Base-by-base conservation (phyloP, 192 early-diverging fungal species). In the Rhizoclosmatium sp. region DNA sequence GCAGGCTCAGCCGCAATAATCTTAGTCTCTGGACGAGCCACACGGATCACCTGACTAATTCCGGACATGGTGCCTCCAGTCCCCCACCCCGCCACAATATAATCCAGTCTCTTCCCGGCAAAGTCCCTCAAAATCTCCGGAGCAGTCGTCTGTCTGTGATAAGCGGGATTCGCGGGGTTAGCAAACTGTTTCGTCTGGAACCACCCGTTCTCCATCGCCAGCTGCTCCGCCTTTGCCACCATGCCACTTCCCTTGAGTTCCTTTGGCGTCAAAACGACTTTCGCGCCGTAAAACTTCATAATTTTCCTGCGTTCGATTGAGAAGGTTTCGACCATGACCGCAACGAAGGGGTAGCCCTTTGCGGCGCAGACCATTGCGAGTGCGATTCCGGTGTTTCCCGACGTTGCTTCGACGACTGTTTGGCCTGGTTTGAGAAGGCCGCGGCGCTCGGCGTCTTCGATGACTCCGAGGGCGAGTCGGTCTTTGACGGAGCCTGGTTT, bases 401-500 rank as follows among this genome's bases (percentile, higher is more conserved):
- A 82, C 2, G 85, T 87, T 1, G 81, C 85, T 49, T 87, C 84
- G 89, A 97, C 1, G 89, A 99, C 90, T 0, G 97, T 98, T 51
- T 95, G 94, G 10, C 96, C 95, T 46, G 94, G 87, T 76, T 92
- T 89, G 59, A 98, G 85, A 68, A 94, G 80, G 1, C 98, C 98
- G 75, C 78, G 48, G 70, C 94, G 90, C 81, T 99, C 98, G 45
- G 98, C 97, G 69, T 97, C 92, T 86, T 98, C 93, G 23, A 99
- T 94, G 0, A 99, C 94, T 82, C 87, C 97, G 42, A 98, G 87
- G 0, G 98, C 98, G 4, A 96, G 95, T 39, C 98, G 90, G 85
- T 99, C 98, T 87, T 99, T 99, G 78, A 98, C 96, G 19, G 94
- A 95, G 1, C 96, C 95, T 54, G 94, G 95, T 4, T 31, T 31